Conservation (phyloP, 208 protist genomes). For the Histomonas meleagridis region DNA sequence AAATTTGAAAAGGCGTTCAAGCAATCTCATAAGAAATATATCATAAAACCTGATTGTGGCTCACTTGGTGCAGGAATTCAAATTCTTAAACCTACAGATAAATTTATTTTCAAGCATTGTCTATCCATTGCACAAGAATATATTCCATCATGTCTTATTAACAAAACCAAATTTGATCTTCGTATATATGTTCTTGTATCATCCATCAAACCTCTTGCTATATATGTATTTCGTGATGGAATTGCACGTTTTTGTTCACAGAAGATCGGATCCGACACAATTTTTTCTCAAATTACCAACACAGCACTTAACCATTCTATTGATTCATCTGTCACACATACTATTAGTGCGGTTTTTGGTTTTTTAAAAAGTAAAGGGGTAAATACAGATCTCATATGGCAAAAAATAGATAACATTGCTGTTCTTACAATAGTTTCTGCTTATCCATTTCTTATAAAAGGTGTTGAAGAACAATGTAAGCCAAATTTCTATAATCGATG, state of each 20-base stretch:
- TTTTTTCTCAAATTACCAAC: background rate
- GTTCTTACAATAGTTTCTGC: background rate
- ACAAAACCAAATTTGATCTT: background rate
- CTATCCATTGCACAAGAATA: background rate
- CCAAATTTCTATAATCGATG: slow-evolving; percentile 47
- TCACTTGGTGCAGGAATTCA: background rate
- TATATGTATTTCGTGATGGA: background rate
- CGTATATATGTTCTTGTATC: background rate
- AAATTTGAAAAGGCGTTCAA: background rate
- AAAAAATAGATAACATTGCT: background rate
- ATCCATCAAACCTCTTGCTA: background rate
- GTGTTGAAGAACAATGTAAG: background rate
- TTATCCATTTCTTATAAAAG: background rate
- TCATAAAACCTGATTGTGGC: background rate
- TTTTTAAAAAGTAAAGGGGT: background rate
- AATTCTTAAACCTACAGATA: background rate
- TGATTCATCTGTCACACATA: no score
- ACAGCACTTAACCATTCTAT: background rate
- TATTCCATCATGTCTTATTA: background rate
- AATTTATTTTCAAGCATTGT: background rate
- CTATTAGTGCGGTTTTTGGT: background rate
- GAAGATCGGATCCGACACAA: background rate
- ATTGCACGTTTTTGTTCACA: background rate
- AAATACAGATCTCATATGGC: background rate
- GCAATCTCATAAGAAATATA: background rate